Percentiles rank a stretch among this genome's conserved stretches.
These are phyloP conservation scores for Aspergillus arachidicola DNA, from an alignment of 2,329 filamentous ascomycete genomes.

Conservation along the genomic window DNA sequence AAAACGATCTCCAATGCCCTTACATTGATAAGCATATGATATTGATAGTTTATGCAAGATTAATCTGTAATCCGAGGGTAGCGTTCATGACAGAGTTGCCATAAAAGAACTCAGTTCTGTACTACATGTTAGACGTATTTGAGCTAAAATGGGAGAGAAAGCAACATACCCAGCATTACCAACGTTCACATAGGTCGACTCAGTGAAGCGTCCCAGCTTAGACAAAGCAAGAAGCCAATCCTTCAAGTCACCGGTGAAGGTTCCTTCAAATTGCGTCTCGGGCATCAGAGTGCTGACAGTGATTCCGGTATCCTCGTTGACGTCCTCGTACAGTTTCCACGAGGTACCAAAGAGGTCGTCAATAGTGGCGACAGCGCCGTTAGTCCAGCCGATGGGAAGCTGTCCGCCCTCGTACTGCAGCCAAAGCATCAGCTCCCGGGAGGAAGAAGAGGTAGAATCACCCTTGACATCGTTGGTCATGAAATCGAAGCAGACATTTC, in stretches of 20 bases:
- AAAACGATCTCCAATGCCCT: too few species aligned
- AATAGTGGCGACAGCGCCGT: slow-evolving; percentile 39
- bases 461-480: slow-evolving; percentile 49
- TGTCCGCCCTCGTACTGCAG: slow-evolving; percentile 49
- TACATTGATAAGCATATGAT: too few species aligned
- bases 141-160: not conserved
- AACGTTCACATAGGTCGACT: slow-evolving; percentile 46
- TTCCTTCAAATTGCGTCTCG: slow-evolving; percentile 41
- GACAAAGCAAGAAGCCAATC: slow-evolving; percentile 46
- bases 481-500: slow-evolving; percentile 49
- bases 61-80: not conserved
- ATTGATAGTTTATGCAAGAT: not conserved
- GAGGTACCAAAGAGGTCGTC: slow-evolving; percentile 39
- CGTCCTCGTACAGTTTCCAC: slow-evolving; percentile 48
- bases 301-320: slow-evolving; percentile 47
- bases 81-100: not conserved
- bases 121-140: slow-evolving; percentile 4
- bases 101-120: slow-evolving; percentile 1
- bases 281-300: slow-evolving; percentile 45
- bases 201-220: slow-evolving; percentile 39
- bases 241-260: slow-evolving; percentile 45
- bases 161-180: slow-evolving; percentile 42
- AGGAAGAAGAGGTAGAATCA: slow-evolving; percentile 43
- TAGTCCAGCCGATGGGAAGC: slow-evolving; percentile 47
- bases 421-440: slow-evolving; percentile 52